Evolutionary conservation across 345 rosid genomes (phyloP), one percentile per base, ranked within the genome.

Genomic region (Euphorbia pulcherrima): DNA sequence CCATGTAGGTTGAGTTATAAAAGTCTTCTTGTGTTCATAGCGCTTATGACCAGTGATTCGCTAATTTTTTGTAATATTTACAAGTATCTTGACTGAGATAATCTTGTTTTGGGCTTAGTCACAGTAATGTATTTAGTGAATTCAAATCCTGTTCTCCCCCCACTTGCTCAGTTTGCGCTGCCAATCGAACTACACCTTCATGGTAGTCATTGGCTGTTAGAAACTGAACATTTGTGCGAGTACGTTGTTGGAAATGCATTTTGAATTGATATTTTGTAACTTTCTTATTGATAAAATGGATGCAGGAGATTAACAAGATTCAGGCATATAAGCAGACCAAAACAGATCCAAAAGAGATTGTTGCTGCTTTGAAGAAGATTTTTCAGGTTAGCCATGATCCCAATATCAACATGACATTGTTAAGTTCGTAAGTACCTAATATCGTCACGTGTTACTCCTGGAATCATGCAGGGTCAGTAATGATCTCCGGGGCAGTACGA

Each of bases 271-370:
- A 16, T 21, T 65, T 21, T 44, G 17, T 44, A 11, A 44, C 17
- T 44, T 14, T 11, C 0, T 62, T 51, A 60, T 6, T 12, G 8
- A 0, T 5, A 24, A 58, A 26, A 60, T 62, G 33, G 55, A 65
- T 67, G 75, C 85, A 90, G 97, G 93, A 83, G 68, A 5, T 83
- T 68, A 86, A 88, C 87, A 87, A 87, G 82, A 75, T 87, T 46
- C 86, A 85, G 64, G 92, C 86, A 27, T 93, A 86, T 69, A 79
- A 79, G 78, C 88, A 78, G 73, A 87, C 97, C 26, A 89, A 85
- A 73, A 37, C 44, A 7, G 87, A 86, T 66, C 86, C 92, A 0
- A 77, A 83, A 62, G 84, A 73, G 71, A 40, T 80, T 28, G 62
- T 87, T 54, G 84, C 76, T 75, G 11, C 4, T 27, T 90, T 71